Percentiles rank a stretch among this genome's conserved stretches.
Evolutionary conservation across 1,284 basidiomycete genomes (phyloP).

Genomic region (Ustanciosporium gigantosporum): DNA sequence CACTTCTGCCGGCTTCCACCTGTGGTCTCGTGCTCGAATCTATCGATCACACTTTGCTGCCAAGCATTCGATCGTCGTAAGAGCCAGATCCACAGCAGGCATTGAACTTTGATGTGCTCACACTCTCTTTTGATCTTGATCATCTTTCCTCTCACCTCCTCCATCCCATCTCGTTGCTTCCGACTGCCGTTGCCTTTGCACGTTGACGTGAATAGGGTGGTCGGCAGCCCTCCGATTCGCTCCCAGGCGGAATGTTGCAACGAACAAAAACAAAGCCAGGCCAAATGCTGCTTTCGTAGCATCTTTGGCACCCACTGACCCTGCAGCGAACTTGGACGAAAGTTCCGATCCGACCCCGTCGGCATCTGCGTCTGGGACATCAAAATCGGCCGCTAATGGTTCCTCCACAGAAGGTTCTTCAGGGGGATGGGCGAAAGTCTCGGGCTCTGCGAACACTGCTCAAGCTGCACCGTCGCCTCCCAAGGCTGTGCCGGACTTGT

Average conservation of each 20-base stretch:
- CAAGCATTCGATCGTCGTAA: no score
- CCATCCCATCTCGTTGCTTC: not conserved
- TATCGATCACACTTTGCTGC: no score
- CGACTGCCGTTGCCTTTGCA: not conserved
- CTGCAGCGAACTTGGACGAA: not conserved
- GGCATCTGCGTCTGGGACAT: not conserved
- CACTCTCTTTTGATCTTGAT: conserved; percentile 1
- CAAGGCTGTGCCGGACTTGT: no score
- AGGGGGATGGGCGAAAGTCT: not conserved
- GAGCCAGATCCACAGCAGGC: no score
- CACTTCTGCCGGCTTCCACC: conserved; percentile 17
- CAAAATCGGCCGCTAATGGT: not conserved
- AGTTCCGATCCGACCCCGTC: not conserved
- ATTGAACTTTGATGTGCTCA: conserved; percentile 27
- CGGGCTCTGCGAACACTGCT: not conserved
- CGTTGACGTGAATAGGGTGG: conserved; percentile 32
- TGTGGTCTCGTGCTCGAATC: no score
- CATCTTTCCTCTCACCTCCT: not conserved
- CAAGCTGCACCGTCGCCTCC: not conserved
- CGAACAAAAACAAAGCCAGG: conserved; percentile 14
- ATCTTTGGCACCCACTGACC: conserved; percentile 8
- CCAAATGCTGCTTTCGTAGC: conserved; percentile 32
- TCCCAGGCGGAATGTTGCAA: conserved; percentile 24
- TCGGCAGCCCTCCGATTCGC: conserved; percentile 51
- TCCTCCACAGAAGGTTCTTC: not conserved